Base-by-base conservation (phyloP, 2,329 filamentous ascomycete genomes). In the Penicillium rolfsii region DNA sequence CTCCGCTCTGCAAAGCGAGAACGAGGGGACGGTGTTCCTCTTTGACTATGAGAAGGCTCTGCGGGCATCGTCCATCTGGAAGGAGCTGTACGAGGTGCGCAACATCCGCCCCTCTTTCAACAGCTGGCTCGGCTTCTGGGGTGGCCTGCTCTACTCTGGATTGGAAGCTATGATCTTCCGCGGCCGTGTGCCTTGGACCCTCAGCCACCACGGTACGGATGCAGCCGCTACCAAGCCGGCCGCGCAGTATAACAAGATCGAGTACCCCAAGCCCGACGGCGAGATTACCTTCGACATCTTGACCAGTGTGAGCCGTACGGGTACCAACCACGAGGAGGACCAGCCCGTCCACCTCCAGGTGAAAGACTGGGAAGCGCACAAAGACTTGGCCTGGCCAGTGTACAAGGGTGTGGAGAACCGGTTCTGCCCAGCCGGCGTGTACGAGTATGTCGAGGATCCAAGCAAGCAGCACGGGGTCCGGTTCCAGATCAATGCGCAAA, bases 61-160 rank as follows among this genome's bases (percentile, higher is more conserved):
- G 54, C 90, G 94, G 61, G 87, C 90, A 60, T 96, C 92, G 41
- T 85, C 83, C 64, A 96, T 99, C 76, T 98, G 94, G 93, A 91
- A 90, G 73, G 95, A 99, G 76, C 84, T 99, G 60, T 91, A 91
- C 74, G 89, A 95, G 76, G 95, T 99, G 63, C 92, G 95, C 73
- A 99, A 99, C 80, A 97, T 99, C 88, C 89, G 95, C 3, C 95
- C 95, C 0, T 94, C 93, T 0, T 99, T 99, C 85, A 91, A 96
- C 79, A 88, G 82, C 3, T 89, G 92, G 2, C 84, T 99, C 0
- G 94, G 94, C 52, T 80, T 98, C 52, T 95, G 92, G 74, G 95
- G 95, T 65, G 94, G 95, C 56, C 84, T 99, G 65, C 73, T 93
- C 71, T 99, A 98, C 81, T 98, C 94, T 0, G 95, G 93, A 0